A percentile compares a stretch with the other conserved stretches of the same genome.
Conservation (phyloP, 2,329 filamentous ascomycete species). For the Fusarium caatingaense region DNA sequence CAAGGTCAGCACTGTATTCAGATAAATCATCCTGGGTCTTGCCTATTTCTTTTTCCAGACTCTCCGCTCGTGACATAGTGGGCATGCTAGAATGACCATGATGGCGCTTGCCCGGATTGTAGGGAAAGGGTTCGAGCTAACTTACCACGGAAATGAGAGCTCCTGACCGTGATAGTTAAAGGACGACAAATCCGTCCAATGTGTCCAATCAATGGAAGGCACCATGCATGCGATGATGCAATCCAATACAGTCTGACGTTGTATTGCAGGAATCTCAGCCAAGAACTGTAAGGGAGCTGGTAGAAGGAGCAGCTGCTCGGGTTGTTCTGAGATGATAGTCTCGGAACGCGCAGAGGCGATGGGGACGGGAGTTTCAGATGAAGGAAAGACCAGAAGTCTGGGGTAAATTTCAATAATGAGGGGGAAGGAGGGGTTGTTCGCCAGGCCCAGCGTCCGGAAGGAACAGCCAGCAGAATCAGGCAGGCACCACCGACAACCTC, state of each 20-base stretch:
- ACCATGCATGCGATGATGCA: background rate
- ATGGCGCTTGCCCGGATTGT: background rate
- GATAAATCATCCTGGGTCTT: background rate
- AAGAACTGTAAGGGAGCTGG: background rate
- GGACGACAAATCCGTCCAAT: background rate
- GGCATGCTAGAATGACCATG: background rate
- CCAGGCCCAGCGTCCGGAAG: conserved; percentile 10
- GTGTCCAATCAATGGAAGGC: background rate
- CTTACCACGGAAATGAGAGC: background rate
- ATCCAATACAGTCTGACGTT: background rate
- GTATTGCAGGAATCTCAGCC: background rate
- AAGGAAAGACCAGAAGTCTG: conserved; percentile 12
- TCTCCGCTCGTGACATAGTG: background rate
- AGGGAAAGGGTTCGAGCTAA: background rate
- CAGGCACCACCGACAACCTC: conserved; percentile 5
- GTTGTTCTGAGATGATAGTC: background rate
- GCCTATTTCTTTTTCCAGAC: background rate
- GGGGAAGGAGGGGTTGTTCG: conserved; percentile 2
- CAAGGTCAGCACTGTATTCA: background rate
- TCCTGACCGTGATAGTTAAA: background rate
- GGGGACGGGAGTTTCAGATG: background rate
- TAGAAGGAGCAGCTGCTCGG: background rate
- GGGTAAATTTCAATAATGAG: conserved; percentile 5
- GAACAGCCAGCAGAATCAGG: conserved; percentile 12
- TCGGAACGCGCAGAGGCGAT: background rate